Percentiles rank a stretch among this genome's conserved stretches.
Conservation (phyloP, 768 basidiomycete genomes). For the Rhodotorula diobovata region DNA sequence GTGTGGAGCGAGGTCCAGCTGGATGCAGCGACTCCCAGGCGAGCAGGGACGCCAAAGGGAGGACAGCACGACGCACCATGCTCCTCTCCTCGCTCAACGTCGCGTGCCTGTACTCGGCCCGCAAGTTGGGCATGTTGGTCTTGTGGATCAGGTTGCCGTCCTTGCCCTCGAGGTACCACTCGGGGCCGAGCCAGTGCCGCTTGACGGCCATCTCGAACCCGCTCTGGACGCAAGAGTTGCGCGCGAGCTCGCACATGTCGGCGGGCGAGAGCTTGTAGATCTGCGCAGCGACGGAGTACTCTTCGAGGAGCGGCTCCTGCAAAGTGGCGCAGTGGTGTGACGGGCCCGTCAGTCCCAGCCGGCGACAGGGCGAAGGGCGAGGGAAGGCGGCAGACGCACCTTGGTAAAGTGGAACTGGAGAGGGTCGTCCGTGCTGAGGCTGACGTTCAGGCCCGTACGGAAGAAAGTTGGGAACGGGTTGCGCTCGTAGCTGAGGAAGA, state of each 20-base stretch:
- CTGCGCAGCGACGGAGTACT: conserved; percentile 97
- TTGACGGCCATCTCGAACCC: conserved; percentile 99
- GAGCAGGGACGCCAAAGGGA: background rate
- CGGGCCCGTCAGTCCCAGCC: too few species aligned
- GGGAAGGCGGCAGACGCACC: conserved; percentile 50
- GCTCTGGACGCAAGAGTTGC: conserved; percentile 92
- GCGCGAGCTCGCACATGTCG: conserved; percentile 86
- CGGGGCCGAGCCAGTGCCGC: conserved; percentile 81
- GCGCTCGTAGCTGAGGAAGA: conserved; percentile 93
- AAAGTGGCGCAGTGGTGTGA: too few species aligned
- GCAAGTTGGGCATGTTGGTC: conserved; percentile 95
- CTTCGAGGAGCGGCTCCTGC: conserved; percentile 88
- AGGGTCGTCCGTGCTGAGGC: conserved; percentile 90
- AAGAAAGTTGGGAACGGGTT: conserved; percentile 98
- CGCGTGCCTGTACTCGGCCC: conserved; percentile 83
- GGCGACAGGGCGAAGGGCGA: too few species aligned
- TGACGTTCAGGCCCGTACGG: conserved; percentile 86
- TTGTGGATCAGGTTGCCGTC: conserved; percentile 95
- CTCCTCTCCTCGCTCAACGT: conserved; percentile 79
- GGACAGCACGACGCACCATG: conserved; percentile 28
- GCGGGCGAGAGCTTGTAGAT: conserved; percentile 87
- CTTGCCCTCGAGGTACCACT: conserved; percentile 89
- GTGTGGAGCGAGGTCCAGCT: too few species aligned
- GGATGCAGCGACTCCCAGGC: background rate
- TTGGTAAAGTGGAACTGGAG: conserved; percentile 98